These are phyloP conservation scores for Blastocystis sp. DNA, from an alignment of 352 stramenopile species.

Conservation along the genomic window DNA sequence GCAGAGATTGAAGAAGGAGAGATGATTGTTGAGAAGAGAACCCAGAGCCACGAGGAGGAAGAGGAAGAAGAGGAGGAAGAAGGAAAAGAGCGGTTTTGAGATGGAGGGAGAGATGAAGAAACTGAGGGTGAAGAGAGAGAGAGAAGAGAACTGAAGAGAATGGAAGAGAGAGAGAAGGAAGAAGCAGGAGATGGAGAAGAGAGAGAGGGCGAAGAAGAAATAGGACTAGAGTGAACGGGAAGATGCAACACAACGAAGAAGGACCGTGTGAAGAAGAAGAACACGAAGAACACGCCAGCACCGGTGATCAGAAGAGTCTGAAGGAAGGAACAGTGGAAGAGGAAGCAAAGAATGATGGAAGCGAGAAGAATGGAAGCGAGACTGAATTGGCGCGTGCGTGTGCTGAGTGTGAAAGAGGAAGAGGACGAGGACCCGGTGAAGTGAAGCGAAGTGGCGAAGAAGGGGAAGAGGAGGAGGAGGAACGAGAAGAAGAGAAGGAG, in stretches of 20 bases:
- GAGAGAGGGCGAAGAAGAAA: background rate
- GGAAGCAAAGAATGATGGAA: background rate
- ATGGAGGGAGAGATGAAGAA: background rate
- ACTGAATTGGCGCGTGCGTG: background rate
- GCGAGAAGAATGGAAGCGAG: background rate
- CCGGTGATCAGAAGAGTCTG: background rate
- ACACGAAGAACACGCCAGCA: background rate
- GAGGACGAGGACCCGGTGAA: constrained; percentile 26
- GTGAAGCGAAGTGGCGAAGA: constrained; percentile 32
- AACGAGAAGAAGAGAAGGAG: constrained; percentile 2
- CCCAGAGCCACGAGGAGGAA: background rate
- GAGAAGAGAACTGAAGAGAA: background rate
- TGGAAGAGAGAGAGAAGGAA: constrained; percentile 1
- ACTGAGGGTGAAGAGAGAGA: background rate
- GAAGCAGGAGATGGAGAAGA: background rate
- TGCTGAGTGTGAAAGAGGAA: background rate
- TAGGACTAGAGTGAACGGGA: constrained; percentile 8
- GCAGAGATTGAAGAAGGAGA: constrained; percentile 28
- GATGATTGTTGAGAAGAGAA: background rate
- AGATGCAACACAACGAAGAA: background rate
- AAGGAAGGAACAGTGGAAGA: background rate
- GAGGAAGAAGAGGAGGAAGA: constrained; percentile 19
- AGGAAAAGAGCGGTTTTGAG: background rate
- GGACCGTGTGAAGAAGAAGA: constrained; percentile 28
- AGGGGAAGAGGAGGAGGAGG: constrained; percentile 36